phyloP scores from a whole-genome alignment of 306 rosid genomes.

The Sophora flavescens region DNA sequence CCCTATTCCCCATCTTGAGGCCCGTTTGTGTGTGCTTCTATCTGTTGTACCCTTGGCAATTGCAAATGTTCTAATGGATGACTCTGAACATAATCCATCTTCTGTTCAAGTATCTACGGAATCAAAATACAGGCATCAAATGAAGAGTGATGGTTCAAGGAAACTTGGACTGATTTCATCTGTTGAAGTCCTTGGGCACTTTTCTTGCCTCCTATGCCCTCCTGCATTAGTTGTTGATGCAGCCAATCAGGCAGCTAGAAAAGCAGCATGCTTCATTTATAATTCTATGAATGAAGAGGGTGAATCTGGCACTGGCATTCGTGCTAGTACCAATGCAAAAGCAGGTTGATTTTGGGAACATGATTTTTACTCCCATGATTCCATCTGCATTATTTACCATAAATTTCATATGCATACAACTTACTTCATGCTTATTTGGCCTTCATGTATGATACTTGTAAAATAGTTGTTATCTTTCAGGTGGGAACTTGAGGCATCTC shows the following conservation, averaged over 20 bases:
- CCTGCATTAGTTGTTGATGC: constrained; percentile 70
- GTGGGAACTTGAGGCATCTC: constrained; percentile 83
- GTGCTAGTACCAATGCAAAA: constrained; percentile 52
- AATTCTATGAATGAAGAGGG: constrained; percentile 58
- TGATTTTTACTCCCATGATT: constrained; percentile 37
- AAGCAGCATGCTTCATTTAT: constrained; percentile 61
- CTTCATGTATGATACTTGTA: constrained; percentile 37
- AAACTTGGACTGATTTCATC: constrained; percentile 69
- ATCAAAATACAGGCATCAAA: constrained; percentile 48
- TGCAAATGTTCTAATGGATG: constrained; percentile 62
- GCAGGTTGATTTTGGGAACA: constrained; percentile 55
- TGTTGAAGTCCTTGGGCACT: constrained; percentile 75
- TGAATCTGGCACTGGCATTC: constrained; percentile 55
- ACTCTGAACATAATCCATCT: constrained; percentile 44
- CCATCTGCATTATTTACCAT: constrained; percentile 24
- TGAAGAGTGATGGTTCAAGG: constrained; percentile 51
- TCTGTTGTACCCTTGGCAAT: constrained; percentile 78
- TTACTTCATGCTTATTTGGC: constrained; percentile 23
- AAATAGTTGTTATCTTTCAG: constrained; percentile 56
- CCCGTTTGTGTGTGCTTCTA: constrained; percentile 75
- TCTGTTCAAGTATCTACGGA: constrained; percentile 44
- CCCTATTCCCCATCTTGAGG: constrained; percentile 79
- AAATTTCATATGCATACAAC: constrained; percentile 24
- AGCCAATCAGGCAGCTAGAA: constrained; percentile 73
- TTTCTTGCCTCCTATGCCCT: constrained; percentile 75